Evolutionary conservation across 1,284 basidiomycete genomes (phyloP).

Genomic region (Naganishia liquefaciens): DNA sequence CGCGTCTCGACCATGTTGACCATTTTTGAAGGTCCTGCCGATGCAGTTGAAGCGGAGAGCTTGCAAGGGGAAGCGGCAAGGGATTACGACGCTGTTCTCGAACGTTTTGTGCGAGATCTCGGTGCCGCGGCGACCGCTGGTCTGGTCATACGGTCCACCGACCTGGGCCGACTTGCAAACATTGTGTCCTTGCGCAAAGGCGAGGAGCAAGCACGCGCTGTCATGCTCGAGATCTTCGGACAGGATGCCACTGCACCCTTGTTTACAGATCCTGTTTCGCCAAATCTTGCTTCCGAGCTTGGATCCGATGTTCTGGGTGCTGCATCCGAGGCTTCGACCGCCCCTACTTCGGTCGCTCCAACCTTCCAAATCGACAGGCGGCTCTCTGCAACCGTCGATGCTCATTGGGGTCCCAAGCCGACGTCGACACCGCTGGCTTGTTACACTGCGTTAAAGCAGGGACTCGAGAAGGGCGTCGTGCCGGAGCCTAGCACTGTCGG

Average conservation of each 20-base stretch:
- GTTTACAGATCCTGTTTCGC: constrained; percentile 14
- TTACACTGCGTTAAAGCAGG: constrained; percentile 32
- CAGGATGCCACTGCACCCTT: constrained; percentile 32
- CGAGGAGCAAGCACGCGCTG: constrained; percentile 44
- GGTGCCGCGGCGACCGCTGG: constrained; percentile 41
- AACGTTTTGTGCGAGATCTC: constrained; percentile 59
- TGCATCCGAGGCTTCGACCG: constrained; percentile 21
- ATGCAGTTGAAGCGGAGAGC: constrained; percentile 33
- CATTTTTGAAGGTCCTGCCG: constrained; percentile 55
- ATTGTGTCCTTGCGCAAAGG: constrained; percentile 35
- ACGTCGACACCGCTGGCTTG: constrained; percentile 30
- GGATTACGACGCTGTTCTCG: constrained; percentile 52
- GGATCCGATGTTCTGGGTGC: constrained; percentile 6
- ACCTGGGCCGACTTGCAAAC: constrained; percentile 28
- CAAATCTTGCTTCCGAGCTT: neutral
- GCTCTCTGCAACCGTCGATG: constrained; percentile 12
- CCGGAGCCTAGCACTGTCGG: constrained; percentile 57
- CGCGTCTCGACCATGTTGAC: constrained; percentile 36
- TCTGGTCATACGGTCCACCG: constrained; percentile 56
- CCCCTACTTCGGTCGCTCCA: constrained; percentile 15
- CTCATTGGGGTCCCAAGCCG: constrained; percentile 26
- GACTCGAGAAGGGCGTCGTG: constrained; percentile 33
- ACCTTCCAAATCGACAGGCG: constrained; percentile 11
- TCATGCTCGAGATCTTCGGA: constrained; percentile 38
- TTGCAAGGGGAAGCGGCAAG: constrained; percentile 38